Conservation (phyloP, 805 yeast species). For the Schwanniomyces pseudopolymorphus region DNA sequence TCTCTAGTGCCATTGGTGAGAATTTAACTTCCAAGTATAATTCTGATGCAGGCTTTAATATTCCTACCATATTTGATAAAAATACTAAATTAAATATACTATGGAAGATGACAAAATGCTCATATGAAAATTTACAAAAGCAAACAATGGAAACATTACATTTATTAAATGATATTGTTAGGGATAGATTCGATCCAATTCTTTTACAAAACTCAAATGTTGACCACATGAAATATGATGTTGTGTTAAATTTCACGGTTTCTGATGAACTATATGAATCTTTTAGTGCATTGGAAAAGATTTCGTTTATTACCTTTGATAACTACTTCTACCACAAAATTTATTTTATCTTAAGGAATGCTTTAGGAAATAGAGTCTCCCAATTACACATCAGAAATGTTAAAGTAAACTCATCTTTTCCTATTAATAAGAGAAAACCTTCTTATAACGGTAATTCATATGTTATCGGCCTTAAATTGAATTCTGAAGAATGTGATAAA, state of each 20-base stretch:
- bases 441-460: conserved; percentile 26
- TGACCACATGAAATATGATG: conserved; percentile 64
- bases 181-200: conserved; percentile 78
- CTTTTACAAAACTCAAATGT: conserved; percentile 62
- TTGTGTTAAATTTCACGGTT: conserved; percentile 53
- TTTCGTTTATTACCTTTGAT: conserved; percentile 68
- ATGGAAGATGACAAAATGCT: conserved; percentile 74
- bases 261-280: conserved; percentile 39
- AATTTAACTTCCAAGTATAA: conserved; percentile 43
- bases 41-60: conserved; percentile 56
- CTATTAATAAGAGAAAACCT: conserved; percentile 56
- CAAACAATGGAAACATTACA: conserved; percentile 68
- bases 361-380: conserved; percentile 51
- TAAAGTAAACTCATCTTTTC: conserved; percentile 26
- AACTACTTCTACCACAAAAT: conserved; percentile 62
- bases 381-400: conserved; percentile 35
- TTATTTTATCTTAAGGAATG: conserved; percentile 55
- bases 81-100: conserved; percentile 73
- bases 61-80: conserved; percentile 77
- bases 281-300: conserved; percentile 70
- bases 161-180: conserved; percentile 73
- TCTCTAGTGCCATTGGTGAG: conserved; percentile 56
- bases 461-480: conserved; percentile 63
- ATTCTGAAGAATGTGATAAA: conserved; percentile 74
- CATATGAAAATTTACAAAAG: conserved; percentile 59